These are phyloP conservation scores for Aspergillus heteromorphus DNA, from an alignment of 495 filamentous ascomycete genomes.

Conservation along the genomic window DNA sequence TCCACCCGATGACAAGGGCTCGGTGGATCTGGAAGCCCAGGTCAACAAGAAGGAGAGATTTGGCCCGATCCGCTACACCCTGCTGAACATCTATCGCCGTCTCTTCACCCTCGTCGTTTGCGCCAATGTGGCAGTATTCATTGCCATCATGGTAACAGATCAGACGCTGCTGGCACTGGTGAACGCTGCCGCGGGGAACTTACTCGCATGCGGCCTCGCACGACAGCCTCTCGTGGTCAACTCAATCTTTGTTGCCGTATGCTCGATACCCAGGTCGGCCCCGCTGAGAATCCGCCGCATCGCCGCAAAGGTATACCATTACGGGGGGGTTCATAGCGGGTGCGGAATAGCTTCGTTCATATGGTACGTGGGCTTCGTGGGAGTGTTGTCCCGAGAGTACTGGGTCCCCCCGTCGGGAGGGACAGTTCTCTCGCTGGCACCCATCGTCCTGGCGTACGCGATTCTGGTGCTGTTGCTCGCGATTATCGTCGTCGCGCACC, in stretches of 20 bases:
- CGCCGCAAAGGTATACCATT: slow-evolving; percentile 70
- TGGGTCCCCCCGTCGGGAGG: slow-evolving; percentile 18
- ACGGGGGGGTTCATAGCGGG: slow-evolving; percentile 71
- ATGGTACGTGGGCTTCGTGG: slow-evolving; percentile 63
- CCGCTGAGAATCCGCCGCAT: slow-evolving; percentile 59
- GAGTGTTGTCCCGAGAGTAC: slow-evolving; percentile 44
- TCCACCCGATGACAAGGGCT: not conserved
- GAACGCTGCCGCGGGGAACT: slow-evolving; percentile 49
- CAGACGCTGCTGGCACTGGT: slow-evolving; percentile 33
- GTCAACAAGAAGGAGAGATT: slow-evolving; percentile 27
- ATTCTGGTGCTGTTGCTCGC: slow-evolving; percentile 36
- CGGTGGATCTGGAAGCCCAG: slow-evolving; percentile 39
- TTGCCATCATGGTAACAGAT: slow-evolving; percentile 33
- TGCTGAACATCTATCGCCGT: slow-evolving; percentile 45
- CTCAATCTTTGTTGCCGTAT: slow-evolving; percentile 56
- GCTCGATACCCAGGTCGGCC: slow-evolving; percentile 51
- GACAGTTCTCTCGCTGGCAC: slow-evolving; percentile 23
- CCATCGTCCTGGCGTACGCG: slow-evolving; percentile 33
- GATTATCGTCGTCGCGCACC: slow-evolving; percentile 41
- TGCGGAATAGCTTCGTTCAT: slow-evolving; percentile 60
- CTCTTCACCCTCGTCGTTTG: slow-evolving; percentile 49
- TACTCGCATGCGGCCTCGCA: slow-evolving; percentile 53
- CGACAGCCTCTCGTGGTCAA: slow-evolving; percentile 76
- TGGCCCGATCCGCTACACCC: slow-evolving; percentile 31
- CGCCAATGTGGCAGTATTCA: slow-evolving; percentile 47